Percentiles rank a stretch among this genome's conserved stretches.
Evolutionary conservation across 768 basidiomycete species (phyloP).

Genomic region (Tulasnella sp.): DNA sequence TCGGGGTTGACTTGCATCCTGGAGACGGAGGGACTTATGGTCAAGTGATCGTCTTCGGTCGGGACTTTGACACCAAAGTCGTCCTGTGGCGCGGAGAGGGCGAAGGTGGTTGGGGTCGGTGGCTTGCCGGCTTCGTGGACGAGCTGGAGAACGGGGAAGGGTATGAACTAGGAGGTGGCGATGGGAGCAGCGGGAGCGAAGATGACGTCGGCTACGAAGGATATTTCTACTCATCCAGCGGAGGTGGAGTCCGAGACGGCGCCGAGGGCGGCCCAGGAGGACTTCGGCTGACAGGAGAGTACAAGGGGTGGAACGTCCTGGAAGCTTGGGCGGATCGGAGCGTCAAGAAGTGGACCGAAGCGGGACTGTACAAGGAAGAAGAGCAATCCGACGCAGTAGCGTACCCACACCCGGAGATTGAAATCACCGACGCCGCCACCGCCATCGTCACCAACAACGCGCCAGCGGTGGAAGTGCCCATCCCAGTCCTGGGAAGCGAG

Average conservation of each 20-base stretch:
- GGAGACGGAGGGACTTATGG: slow-evolving; percentile 62
- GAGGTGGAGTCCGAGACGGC: slow-evolving; percentile 67
- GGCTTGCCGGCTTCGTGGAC: slow-evolving; percentile 83
- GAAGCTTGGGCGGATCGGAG: slow-evolving; percentile 92
- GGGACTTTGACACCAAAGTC: slow-evolving; percentile 96
- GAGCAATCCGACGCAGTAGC: background rate
- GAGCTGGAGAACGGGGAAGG: slow-evolving; percentile 86
- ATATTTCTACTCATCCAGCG: slow-evolving; percentile 75
- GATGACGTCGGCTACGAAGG: slow-evolving; percentile 78
- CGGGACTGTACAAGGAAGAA: slow-evolving; percentile 32
- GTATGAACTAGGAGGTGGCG: slow-evolving; percentile 60
- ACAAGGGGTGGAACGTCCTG: slow-evolving; percentile 83
- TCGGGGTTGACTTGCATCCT: slow-evolving; percentile 91
- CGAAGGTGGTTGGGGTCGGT: slow-evolving; percentile 85
- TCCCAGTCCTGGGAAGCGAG: background rate
- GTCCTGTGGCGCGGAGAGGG: slow-evolving; percentile 91
- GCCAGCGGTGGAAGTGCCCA: background rate
- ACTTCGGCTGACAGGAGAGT: slow-evolving; percentile 69
- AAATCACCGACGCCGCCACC: background rate
- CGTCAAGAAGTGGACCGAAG: slow-evolving; percentile 73
- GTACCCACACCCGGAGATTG: slow-evolving; percentile 2
- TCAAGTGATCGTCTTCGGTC: slow-evolving; percentile 97
- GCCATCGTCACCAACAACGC: background rate
- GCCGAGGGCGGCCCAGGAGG: slow-evolving; percentile 59
- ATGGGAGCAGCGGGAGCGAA: slow-evolving; percentile 51